Conservation (phyloP, 257 asterid species). For the Haberlea rhodopensis region DNA sequence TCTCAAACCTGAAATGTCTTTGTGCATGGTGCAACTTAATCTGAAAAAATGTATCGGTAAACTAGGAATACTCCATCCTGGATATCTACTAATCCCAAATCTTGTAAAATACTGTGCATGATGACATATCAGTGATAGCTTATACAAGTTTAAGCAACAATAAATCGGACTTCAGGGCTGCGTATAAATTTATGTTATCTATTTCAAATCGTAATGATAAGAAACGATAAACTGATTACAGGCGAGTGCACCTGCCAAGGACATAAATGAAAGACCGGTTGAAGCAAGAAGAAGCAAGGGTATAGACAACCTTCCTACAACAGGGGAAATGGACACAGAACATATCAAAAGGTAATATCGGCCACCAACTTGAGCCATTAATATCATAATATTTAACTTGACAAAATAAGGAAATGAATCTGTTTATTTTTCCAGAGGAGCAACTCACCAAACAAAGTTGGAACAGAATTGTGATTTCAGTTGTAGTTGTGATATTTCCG, state of each 20-base stretch:
- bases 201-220: slow-evolving; percentile 22
- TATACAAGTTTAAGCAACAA: slow-evolving; percentile 16
- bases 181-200: slow-evolving; percentile 13
- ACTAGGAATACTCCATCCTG: background rate
- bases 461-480: slow-evolving; percentile 29
- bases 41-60: background rate
- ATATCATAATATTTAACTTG: background rate
- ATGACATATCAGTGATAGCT: background rate
- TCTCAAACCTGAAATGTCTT: background rate
- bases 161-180: slow-evolving; percentile 6
- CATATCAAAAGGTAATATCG: slow-evolving; percentile 28
- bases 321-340: slow-evolving; percentile 16
- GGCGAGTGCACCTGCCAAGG: slow-evolving; percentile 37
- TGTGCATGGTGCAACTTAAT: background rate
- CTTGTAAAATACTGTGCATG: background rate
- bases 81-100: background rate
- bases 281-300: slow-evolving; percentile 28
- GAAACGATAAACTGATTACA: slow-evolving; percentile 27
- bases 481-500: slow-evolving; percentile 39
- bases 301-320: slow-evolving; percentile 19
- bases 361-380: background rate
- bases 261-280: slow-evolving; percentile 20
- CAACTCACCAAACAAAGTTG: slow-evolving; percentile 25
- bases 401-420: background rate
- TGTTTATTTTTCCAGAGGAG: slow-evolving; percentile 30